Conservation (phyloP, 169 alveolate species). For the Plasmodium fragile region DNA sequence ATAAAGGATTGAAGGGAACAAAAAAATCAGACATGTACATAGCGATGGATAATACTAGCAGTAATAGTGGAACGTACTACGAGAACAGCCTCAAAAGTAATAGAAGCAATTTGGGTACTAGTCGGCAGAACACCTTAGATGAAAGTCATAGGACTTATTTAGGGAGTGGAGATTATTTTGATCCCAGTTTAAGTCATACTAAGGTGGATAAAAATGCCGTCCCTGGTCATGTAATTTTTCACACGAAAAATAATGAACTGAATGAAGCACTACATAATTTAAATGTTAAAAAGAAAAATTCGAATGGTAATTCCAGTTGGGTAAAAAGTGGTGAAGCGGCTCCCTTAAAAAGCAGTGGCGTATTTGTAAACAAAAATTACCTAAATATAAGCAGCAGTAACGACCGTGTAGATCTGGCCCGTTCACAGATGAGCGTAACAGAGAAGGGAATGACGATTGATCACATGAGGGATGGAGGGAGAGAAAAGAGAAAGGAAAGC, state of each 20-base stretch:
- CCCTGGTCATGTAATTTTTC: background rate
- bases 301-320: background rate
- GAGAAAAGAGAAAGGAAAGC: background rate
- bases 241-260: background rate
- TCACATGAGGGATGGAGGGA: background rate
- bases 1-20: background rate
- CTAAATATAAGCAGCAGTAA: background rate
- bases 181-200: slow-evolving; percentile 10
- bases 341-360: background rate
- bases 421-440: background rate
- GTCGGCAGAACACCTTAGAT: slow-evolving; percentile 4
- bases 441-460: background rate
- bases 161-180: slow-evolving; percentile 11
- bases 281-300: background rate
- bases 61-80: slow-evolving; percentile 11
- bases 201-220: background rate
- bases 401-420: background rate
- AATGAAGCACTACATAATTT: background rate
- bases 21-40: slow-evolving; percentile 1
- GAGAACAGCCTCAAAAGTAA: slow-evolving; percentile 10
- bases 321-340: background rate
- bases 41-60: background rate
- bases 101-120: background rate
- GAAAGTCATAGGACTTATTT: slow-evolving; percentile 2
- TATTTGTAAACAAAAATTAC: background rate